Conservation (phyloP, 257 asterid species). For the Phtheirospermum japonicum region DNA sequence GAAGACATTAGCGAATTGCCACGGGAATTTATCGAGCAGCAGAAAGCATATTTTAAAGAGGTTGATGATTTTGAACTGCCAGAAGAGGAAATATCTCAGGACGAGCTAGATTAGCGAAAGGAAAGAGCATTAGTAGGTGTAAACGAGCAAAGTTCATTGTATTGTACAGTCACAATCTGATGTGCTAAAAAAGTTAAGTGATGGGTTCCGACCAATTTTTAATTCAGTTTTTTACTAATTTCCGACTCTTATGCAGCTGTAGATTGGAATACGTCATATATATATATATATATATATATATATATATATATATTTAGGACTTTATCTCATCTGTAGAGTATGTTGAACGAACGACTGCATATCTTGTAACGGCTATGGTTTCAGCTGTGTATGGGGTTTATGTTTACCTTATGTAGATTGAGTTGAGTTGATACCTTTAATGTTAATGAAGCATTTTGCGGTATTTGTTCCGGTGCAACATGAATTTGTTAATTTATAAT, state of each 20-base stretch:
- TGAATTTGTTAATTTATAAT: too few species aligned
- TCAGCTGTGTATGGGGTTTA: not conserved
- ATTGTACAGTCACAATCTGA: constrained; percentile 38
- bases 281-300: too few species aligned
- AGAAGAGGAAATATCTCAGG: constrained; percentile 59
- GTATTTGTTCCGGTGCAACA: not conserved
- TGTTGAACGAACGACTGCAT: not conserved
- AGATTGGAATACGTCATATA: constrained; percentile 5
- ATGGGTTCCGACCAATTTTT: not conserved
- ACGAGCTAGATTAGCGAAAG: constrained; percentile 43
- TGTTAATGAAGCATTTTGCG: constrained; percentile 11
- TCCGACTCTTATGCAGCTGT: constrained; percentile 7
- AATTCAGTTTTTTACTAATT: not conserved
- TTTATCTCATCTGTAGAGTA: not conserved
- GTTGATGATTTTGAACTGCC: constrained; percentile 68
- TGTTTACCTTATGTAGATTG: constrained; percentile 1
- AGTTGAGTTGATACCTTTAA: constrained; percentile 1
- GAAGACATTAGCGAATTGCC: constrained; percentile 36
- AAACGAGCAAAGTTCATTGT: constrained; percentile 18
- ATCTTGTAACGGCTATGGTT: constrained; percentile 8
- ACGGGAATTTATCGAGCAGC: constrained; percentile 51
- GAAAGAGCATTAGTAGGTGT: constrained; percentile 23
- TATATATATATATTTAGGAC: too few species aligned
- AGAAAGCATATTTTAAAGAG: constrained; percentile 65
- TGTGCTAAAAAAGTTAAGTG: not conserved